A percentile compares a stretch with the other conserved stretches of the same genome.
These are phyloP conservation scores for Carex sylvatica DNA, from an alignment of 202 grass and related monocot species.

Conservation along the genomic window DNA sequence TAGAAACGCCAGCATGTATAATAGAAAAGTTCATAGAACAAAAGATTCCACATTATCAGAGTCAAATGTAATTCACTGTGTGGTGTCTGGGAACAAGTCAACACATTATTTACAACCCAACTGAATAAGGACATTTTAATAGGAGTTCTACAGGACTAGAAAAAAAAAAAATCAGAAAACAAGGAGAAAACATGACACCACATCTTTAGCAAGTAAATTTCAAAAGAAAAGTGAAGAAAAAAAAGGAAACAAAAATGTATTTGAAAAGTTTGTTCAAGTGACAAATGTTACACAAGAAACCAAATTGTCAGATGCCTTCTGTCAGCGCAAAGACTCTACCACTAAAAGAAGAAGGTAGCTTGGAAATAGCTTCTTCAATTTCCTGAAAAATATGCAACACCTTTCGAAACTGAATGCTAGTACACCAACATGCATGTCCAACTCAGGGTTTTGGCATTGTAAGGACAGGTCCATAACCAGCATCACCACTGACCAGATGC, in stretches of 20 bases:
- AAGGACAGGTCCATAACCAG: neutral
- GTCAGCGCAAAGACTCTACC: slow-evolving; percentile 57
- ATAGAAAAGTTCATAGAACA: too few relatives aligned
- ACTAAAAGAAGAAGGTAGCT: slow-evolving; percentile 39
- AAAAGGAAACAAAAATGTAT: neutral
- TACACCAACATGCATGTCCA: neutral
- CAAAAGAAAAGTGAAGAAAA: neutral
- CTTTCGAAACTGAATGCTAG: neutral
- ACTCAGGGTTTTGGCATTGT: neutral
- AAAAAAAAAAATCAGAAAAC: slow-evolving; percentile 1
- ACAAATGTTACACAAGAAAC: neutral
- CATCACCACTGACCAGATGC: neutral
- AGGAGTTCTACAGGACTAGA: neutral
- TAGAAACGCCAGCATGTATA: too few relatives aligned
- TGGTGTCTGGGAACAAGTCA: neutral
- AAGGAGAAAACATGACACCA: neutral
- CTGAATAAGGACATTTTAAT: neutral
- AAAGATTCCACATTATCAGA: too few relatives aligned
- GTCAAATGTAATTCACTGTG: neutral
- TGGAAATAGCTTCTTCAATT: slow-evolving; percentile 63
- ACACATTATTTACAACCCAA: neutral
- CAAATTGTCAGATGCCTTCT: slow-evolving; percentile 47
- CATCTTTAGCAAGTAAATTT: neutral
- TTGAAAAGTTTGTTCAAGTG: neutral
- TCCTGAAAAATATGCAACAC: slow-evolving; percentile 47